These are phyloP conservation scores for Mycena latifolia DNA, from an alignment of 768 basidiomycete species.

Conservation along the genomic window DNA sequence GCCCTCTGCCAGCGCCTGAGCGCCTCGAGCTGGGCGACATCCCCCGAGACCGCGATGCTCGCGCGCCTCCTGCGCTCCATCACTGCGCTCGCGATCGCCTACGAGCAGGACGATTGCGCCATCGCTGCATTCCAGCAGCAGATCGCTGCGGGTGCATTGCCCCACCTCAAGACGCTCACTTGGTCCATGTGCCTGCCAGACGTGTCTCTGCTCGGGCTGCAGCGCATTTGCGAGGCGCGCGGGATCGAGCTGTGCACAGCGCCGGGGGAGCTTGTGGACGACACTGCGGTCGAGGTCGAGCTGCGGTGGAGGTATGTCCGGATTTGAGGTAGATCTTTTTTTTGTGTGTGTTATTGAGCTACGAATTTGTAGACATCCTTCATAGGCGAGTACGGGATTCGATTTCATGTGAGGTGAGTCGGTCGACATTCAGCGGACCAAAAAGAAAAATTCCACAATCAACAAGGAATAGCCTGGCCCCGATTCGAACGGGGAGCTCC, in stretches of 20 bases:
- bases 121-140: conserved; percentile 4
- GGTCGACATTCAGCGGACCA: no score
- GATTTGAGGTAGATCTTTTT: no score
- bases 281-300: conserved; percentile 23
- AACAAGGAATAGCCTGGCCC: no score
- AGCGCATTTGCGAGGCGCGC: no score
- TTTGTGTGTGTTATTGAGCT: no score
- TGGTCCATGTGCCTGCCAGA: conserved; percentile 14
- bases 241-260: background rate
- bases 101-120: background rate
- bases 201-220: background rate
- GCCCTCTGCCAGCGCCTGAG: conserved; percentile 22
- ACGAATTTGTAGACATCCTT: no score
- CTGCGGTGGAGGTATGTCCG: conserved; percentile 23
- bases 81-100: conserved; percentile 16
- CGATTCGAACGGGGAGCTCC: no score
- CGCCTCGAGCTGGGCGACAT: conserved; percentile 27
- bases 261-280: conserved; percentile 22
- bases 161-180: conserved; percentile 17
- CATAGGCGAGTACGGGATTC: no score
- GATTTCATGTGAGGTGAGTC: no score
- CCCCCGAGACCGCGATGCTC: conserved; percentile 14
- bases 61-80: conserved; percentile 20
- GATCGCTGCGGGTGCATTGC: conserved; percentile 2
- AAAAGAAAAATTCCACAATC: no score